phyloP scores from a whole-genome alignment of 768 basidiomycete species.

The Galerina sulciceps region DNA sequence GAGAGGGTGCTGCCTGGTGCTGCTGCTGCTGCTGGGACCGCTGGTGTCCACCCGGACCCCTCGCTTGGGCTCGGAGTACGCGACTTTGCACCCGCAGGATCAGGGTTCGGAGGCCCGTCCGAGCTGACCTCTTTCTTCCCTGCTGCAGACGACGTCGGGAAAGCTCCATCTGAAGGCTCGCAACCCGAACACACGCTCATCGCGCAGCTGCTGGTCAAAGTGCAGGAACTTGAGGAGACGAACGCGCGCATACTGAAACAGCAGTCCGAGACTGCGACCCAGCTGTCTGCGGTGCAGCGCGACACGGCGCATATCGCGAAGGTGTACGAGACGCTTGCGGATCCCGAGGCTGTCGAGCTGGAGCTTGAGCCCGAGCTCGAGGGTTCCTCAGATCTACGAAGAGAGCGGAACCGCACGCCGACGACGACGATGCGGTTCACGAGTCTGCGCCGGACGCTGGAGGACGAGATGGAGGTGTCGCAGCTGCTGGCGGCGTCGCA shows the following conservation, averaged over 20 bases:
- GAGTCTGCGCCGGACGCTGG: conserved; percentile 49
- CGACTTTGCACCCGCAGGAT: conserved; percentile 68
- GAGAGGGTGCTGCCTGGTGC: conserved; percentile 33
- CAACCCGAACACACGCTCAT: conserved; percentile 59
- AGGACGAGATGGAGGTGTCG: conserved; percentile 26
- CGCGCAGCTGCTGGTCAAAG: conserved; percentile 73
- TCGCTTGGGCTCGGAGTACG: conserved; percentile 24
- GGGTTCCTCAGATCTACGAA: conserved; percentile 5
- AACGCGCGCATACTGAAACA: conserved; percentile 69
- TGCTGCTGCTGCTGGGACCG: not conserved
- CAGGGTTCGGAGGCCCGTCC: conserved; percentile 40
- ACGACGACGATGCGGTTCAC: conserved; percentile 50
- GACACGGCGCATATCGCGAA: conserved; percentile 73
- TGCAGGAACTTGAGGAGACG: conserved; percentile 76
- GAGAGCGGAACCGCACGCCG: conserved; percentile 33
- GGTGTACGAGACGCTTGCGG: conserved; percentile 70
- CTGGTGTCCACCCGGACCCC: not conserved
- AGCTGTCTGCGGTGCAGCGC: conserved; percentile 70
- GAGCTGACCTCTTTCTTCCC: conserved; percentile 32
- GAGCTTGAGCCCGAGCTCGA: conserved; percentile 31
- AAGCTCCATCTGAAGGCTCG: not conserved
- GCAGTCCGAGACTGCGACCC: conserved; percentile 62
- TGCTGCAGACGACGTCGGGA: conserved; percentile 15
- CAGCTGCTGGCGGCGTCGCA: not conserved
- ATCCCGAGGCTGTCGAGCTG: conserved; percentile 54